Evolutionary conservation across 805 yeast genomes (phyloP), one percentile per base, ranked within the genome.

Genomic region (Saturnispora bothae): DNA sequence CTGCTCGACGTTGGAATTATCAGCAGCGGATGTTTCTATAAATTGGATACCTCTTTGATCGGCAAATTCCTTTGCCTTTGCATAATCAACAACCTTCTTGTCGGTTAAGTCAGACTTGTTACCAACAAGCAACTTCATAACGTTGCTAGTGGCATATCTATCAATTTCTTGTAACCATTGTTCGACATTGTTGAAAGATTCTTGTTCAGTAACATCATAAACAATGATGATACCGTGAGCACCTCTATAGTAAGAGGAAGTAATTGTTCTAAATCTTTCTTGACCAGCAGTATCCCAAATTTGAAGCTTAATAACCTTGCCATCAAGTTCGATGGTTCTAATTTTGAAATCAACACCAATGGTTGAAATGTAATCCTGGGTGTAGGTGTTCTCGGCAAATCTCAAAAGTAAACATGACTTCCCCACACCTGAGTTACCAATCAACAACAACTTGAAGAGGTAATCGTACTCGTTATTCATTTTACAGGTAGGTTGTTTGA

Each of bases 271-370:
- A 68, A 92, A 92, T 53, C 98, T 71, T 63, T 92, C 98, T 68
- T 92, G 98, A 33, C 98, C 98, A 10, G 97, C 98, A 40, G 98
- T 92, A 60, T 92, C 98, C 98, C 98, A 92, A 57, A 92, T 89
- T 67, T 92, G 98, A 57, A 92, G 73, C 66, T 92, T 92, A 59
- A 92, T 92, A 39, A 95, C 84, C 69, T 92, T 92, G 48, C 97
- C 97, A 52, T 92, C 96, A 44, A 92, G 70, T 59, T 92, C 97
- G 40, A 83, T 81, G 36, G 92, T 83, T 66, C 86, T 78, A 59
- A 82, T 82, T 54, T 74, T 73, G 70, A 92, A 92, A 61, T 92
- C 98, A 38, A 92, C 97, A 41, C 98, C 98, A 58, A 92, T 92
- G 33, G 98, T 92, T 41, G 96, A 84, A 55, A 92, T 88, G 65